phyloP scores from a whole-genome alignment of 2,329 filamentous ascomycete species.

The Madurella mycetomatis region DNA sequence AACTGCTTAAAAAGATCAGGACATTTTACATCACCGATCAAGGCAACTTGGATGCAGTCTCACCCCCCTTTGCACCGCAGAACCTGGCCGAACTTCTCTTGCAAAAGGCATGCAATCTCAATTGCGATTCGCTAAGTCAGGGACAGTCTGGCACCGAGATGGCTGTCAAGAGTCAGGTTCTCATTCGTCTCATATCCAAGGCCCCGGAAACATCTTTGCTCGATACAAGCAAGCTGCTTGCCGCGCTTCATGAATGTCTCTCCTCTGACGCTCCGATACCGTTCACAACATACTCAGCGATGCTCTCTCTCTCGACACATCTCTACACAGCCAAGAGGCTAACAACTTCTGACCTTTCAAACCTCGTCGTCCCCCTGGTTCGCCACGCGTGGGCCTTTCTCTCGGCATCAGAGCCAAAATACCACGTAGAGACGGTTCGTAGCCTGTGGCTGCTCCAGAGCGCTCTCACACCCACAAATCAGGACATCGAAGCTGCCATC shows the following conservation, averaged over 20 bases:
- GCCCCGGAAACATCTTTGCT: slow-evolving; percentile 41
- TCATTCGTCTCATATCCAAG: slow-evolving; percentile 56
- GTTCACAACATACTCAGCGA: slow-evolving; percentile 55
- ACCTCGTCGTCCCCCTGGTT: slow-evolving; percentile 64
- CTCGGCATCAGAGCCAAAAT: slow-evolving; percentile 79
- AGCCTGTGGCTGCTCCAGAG: slow-evolving; percentile 82
- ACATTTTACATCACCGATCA: slow-evolving; percentile 67
- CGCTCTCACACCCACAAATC: slow-evolving; percentile 60
- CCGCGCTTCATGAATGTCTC: slow-evolving; percentile 48
- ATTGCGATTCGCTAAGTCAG: slow-evolving; percentile 44
- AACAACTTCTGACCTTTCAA: slow-evolving; percentile 48
- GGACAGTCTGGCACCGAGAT: slow-evolving; percentile 43
- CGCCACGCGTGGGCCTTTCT: slow-evolving; percentile 73
- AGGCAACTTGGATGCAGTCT: slow-evolving; percentile 60
- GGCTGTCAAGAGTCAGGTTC: slow-evolving; percentile 54
- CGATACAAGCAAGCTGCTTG: slow-evolving; percentile 45
- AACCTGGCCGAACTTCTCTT: slow-evolving; percentile 60
- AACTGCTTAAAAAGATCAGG: slow-evolving; percentile 57
- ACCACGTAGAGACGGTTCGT: slow-evolving; percentile 87
- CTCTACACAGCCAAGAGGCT: slow-evolving; percentile 53
- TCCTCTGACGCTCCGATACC: slow-evolving; percentile 35
- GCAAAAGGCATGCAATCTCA: slow-evolving; percentile 52
- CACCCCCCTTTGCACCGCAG: slow-evolving; percentile 54
- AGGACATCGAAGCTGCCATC: slow-evolving; percentile 76
- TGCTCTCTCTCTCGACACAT: slow-evolving; percentile 54